phyloP scores from a whole-genome alignment of 2,329 filamentous ascomycete species.

The Sphaerulina musiva region DNA sequence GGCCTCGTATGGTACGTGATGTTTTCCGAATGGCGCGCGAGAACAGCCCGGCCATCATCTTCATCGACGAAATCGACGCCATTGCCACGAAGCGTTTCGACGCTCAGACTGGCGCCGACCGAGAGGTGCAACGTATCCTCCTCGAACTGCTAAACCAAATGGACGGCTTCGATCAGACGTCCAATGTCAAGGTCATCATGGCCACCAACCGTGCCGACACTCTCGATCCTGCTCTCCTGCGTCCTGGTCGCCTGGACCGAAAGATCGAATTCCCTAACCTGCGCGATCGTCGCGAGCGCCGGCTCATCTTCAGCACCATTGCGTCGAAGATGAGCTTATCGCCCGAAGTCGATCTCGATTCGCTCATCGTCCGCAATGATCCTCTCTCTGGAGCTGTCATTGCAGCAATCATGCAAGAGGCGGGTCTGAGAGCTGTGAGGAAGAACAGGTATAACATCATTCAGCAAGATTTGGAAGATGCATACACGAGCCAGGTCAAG shows the following conservation, averaged over 20 bases:
- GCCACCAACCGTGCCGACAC: constrained; percentile 98
- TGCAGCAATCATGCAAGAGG: constrained; percentile 98
- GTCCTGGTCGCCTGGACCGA: constrained; percentile 88
- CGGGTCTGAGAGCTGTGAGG: constrained; percentile 82
- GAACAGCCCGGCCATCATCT: constrained; percentile 97
- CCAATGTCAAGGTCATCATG: constrained; percentile 99
- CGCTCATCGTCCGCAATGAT: constrained; percentile 92
- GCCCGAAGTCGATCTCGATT: constrained; percentile 93
- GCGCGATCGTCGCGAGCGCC: constrained; percentile 85
- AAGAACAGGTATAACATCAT: constrained; percentile 99
- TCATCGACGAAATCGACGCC: constrained; percentile 98
- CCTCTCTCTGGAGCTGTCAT: constrained; percentile 92
- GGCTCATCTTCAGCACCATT: constrained; percentile 96
- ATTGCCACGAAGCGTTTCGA: constrained; percentile 99
- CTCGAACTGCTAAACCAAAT: constrained; percentile 98
- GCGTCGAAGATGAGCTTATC: constrained; percentile 94
- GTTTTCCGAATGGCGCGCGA: constrained; percentile 98
- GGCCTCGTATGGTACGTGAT: constrained; percentile 96
- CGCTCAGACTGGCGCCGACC: constrained; percentile 93
- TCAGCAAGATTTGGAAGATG: constrained; percentile 91
- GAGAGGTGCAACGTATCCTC: constrained; percentile 96
- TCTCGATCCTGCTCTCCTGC: constrained; percentile 85
- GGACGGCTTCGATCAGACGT: constrained; percentile 98
- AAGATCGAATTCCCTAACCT: constrained; percentile 99
- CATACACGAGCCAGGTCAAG: constrained; percentile 96